These are phyloP conservation scores for Tranzscheliella williamsii DNA, from an alignment of 1,284 basidiomycete genomes.

Conservation along the genomic window DNA sequence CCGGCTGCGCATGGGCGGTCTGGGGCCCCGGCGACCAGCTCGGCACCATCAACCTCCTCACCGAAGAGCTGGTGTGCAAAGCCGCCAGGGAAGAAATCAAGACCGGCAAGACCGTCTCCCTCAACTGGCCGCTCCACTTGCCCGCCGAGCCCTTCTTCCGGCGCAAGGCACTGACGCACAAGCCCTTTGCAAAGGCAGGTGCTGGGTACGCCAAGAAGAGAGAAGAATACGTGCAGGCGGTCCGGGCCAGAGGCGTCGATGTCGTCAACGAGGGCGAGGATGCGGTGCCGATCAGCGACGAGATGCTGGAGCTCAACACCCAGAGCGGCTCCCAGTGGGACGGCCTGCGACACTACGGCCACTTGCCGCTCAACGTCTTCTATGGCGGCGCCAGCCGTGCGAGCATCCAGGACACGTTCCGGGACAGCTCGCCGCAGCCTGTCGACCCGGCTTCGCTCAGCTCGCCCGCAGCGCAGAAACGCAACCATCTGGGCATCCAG, in stretches of 20 bases:
- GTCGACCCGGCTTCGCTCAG: slow-evolving; percentile 15
- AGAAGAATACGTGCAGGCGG: slow-evolving; percentile 13
- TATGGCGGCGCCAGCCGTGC: slow-evolving; percentile 41
- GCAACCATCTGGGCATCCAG: slow-evolving; percentile 40
- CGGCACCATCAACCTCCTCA: slow-evolving; percentile 73
- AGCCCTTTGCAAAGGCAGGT: slow-evolving; percentile 32
- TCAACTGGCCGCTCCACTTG: slow-evolving; percentile 51
- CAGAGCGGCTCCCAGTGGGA: slow-evolving; percentile 79
- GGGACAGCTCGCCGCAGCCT: slow-evolving; percentile 11
- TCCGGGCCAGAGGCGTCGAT: slow-evolving; percentile 9
- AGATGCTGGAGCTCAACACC: slow-evolving; percentile 67
- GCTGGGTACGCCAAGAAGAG: slow-evolving; percentile 11
- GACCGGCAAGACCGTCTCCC: slow-evolving; percentile 38
- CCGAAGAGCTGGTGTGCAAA: slow-evolving; percentile 68
- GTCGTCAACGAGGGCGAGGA: slow-evolving; percentile 13
- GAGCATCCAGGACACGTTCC: slow-evolving; percentile 36
- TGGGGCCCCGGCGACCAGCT: slow-evolving; percentile 74
- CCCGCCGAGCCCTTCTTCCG: slow-evolving; percentile 47
- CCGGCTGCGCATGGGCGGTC: slow-evolving; percentile 68
- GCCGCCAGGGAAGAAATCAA: slow-evolving; percentile 71
- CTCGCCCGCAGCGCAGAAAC: slow-evolving; percentile 11
- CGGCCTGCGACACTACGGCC: slow-evolving; percentile 63
- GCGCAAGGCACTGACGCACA: slow-evolving; percentile 34
- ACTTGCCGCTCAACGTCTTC: slow-evolving; percentile 42
- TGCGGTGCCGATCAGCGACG: slow-evolving; percentile 43